Base-by-base conservation (phyloP, 1,284 basidiomycete genomes). In the Ganoderma lucidum region DNA sequence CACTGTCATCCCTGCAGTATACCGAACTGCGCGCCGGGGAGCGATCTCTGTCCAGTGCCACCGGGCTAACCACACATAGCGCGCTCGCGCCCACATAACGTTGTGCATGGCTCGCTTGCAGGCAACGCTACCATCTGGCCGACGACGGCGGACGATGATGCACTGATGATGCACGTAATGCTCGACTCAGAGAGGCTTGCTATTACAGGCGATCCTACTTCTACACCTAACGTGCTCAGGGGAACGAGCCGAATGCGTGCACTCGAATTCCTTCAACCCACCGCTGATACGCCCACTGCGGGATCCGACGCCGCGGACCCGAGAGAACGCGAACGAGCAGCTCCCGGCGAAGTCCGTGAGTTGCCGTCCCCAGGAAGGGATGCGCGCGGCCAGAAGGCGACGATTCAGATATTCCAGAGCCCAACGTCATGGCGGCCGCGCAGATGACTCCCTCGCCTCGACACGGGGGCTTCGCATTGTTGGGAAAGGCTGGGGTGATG, bases 371-470 rank as follows among this genome's bases (percentile, higher is more conserved):
- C 30, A 32, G 53, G 59, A 14, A n/a, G 12, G 23, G 23, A 42
- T 12, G 23, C 23, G 37, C n/a, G 39, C n/a, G 35, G n/a, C 58
- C 39, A 35, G 62, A 48, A 62, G 23, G 53, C 6, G 23, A 37
- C 45, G 42, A 35, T n/a, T 19, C 19, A 48, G n/a, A 42, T 32
- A 35, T n/a, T n/a, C 8, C 19, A 48, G 45, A 42, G 60, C 39
- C 37, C 39, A 23, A 64, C 71, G 68, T 72, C 66, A 72, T 59
- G 37, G 48, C 15, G 30, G 19, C 56, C 45, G 17, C 48, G 53
- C 68, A 70, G 55, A 70, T 66, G 71, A 68, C 68, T 51, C 66
- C 64, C 66, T 64, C 68, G 66, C 60, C 61, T 41, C 59, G 35
- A 19, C 35, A 19, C 10, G 65, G 64, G 41, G 58, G 65, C 63